Conservation (phyloP, 192 early-diverging fungal genomes). For the Coemansia sp. region DNA sequence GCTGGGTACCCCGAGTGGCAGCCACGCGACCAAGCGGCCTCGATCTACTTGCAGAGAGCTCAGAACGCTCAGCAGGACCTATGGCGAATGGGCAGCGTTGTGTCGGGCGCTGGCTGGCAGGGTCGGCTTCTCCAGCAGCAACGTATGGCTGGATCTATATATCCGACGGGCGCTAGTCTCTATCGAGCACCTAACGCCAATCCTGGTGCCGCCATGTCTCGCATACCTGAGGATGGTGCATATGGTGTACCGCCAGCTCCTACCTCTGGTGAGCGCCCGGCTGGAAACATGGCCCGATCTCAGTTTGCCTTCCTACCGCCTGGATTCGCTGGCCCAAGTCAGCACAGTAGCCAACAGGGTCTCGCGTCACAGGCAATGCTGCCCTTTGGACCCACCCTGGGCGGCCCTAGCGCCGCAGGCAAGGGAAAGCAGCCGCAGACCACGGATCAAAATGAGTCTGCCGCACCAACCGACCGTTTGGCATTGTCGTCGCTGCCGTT, state of each 20-base stretch:
- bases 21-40: constrained; percentile 74
- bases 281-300: constrained; percentile 20
- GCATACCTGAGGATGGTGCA: constrained; percentile 13
- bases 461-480: constrained; percentile 19
- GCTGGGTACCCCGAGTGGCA: constrained; percentile 93
- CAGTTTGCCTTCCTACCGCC: constrained; percentile 47
- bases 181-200: constrained; percentile 16
- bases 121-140: constrained; percentile 49
- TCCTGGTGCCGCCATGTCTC: constrained; percentile 5
- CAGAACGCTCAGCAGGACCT: constrained; percentile 52
- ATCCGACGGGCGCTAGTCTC: constrained; percentile 47
- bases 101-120: constrained; percentile 37
- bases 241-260: background rate
- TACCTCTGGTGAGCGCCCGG: background rate
- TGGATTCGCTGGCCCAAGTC: constrained; percentile 18
- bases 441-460: background rate
- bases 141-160: constrained; percentile 49
- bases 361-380: constrained; percentile 43
- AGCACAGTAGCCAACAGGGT: constrained; percentile 15
- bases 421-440: constrained; percentile 13
- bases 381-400: constrained; percentile 45
- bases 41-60: constrained; percentile 71
- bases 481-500: constrained; percentile 43
- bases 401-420: background rate
- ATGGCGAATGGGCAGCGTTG: constrained; percentile 33